Evolutionary conservation across 805 yeast species (phyloP), one percentile per base, ranked within the genome.

Genomic region (Sugiyamaella boreocaroliniensis): DNA sequence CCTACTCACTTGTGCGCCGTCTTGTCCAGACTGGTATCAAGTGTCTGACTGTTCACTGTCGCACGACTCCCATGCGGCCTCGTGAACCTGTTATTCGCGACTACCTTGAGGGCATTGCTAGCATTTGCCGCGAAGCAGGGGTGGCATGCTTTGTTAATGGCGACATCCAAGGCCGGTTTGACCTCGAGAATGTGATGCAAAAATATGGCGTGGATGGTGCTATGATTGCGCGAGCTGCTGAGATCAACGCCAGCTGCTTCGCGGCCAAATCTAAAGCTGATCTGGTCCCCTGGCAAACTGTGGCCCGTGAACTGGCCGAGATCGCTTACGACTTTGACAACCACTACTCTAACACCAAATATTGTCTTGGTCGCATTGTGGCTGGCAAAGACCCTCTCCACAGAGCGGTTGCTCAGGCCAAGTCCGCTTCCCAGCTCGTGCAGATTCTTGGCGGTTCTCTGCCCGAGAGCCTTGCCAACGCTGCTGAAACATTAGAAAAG

Each of bases 171-270:
- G 73, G 79, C 48, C 71, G 81, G 44, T 55, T 62, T 3, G 93
- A 90, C 51, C 80, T 77, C 55, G 55, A 60, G 7, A 70, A 71
- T 22, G 63, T 90, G 43, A 83, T 80, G 61, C 59, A 68, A 9
- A 65, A 68, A n/a, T 78, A 77, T 59, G 80, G 83, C 0, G 75
- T 76, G 1, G 78, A 79, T 49, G 96, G 98, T 3, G 90, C 88
- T 6, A 92, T 93, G 99, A 82, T 90, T 62, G 99, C 97, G 1
- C 85, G 88, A 32, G 81, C 82, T 29, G 98, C 97, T 0, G 98
- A 93, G 68, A 64, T 77, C 6, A 90, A 93, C 64, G 93, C 96
- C 7, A 76, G 95, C 0, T 83, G 87, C 40, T 93, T 93, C 66
- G 32, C 54, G 9, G 56, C 56, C 1, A 37, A 51, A 19, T 12